Base-by-base conservation (phyloP, 1,284 basidiomycete species). In the Malassezia psittaci region DNA sequence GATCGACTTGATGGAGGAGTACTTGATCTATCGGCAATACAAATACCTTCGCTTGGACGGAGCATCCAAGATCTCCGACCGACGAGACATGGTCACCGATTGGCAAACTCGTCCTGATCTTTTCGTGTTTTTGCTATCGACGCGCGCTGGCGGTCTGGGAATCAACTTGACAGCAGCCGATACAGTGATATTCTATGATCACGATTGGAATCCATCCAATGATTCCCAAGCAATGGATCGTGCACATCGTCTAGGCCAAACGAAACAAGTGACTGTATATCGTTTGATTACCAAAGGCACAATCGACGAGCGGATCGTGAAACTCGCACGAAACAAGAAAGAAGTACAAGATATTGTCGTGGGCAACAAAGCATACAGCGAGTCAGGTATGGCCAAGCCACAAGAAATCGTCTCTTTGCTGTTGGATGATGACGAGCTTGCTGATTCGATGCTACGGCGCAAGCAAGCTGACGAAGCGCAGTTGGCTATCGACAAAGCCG, bases 1-100 rank as follows among this genome's bases (percentile, higher is more conserved):
- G 94, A 96, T 98, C 84, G 93, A 98, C 75, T 79, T 99, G 57
- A 93, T 98, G 84, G 94, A 98, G 76, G 94, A 99, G 75, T 99
- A 96, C 76, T 80, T 99, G 53, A 90, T 96, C 65, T 96, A 88
- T 78, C 83, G 93, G 7, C 93, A 96, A 76, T 93, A 94, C 81
- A 96, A 96, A 77, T 98, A 99, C 75, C 78, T 98, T 32, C 83
- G 94, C 38, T 79, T 99, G 43, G 94, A 99, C 77, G 94, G 94
- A 46, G 87, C 86, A 1, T 93, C 90, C 24, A 90, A 94, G 69
- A 82, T 98, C 53, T 90, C 93, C 66, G 94, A 98, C 72, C 82
- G 94, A 68, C 83, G 94, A 60, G 94, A 98, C 77, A 96, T 98
- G 93, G 94, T 99, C 37, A 91, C 90, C 67, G 90, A 94, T 75